Evolutionary conservation across 1,284 basidiomycete genomes (phyloP).

Genomic region (Amylostereum areolatum): DNA sequence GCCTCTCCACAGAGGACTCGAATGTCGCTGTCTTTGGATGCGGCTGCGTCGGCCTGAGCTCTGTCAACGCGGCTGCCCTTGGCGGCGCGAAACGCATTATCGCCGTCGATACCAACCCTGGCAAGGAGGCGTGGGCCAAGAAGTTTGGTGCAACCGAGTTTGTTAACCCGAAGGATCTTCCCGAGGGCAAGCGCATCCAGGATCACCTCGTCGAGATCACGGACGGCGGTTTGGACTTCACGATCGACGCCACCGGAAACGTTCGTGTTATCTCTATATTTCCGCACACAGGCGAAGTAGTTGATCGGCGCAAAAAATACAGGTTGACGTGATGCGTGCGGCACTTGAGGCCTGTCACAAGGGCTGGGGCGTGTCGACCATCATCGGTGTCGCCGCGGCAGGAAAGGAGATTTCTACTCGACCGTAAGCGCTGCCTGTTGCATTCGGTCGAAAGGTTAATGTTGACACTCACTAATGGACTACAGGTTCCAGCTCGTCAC

Average conservation of each 20-base stretch:
- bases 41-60: conserved; percentile 94
- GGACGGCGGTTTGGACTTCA: conserved; percentile 96
- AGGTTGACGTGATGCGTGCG: conserved; percentile 91
- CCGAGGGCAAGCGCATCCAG: conserved; percentile 78
- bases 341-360: conserved; percentile 98
- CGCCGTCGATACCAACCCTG: conserved; percentile 87
- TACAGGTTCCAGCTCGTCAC: conserved; percentile 82
- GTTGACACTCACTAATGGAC: conserved; percentile 1
- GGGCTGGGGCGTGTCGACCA: conserved; percentile 95
- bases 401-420: conserved; percentile 97
- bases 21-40: conserved; percentile 94
- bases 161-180: conserved; percentile 77
- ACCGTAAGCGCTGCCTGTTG: conserved; percentile 57
- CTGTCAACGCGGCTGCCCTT: conserved; percentile 76
- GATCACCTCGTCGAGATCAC: conserved; percentile 90
- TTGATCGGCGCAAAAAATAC: background rate
- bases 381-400: conserved; percentile 95
- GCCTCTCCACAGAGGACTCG: conserved; percentile 56
- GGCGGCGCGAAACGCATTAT: conserved; percentile 87
- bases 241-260: conserved; percentile 96
- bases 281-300: conserved; percentile 1
- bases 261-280: conserved; percentile 33
- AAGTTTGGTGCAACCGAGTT: conserved; percentile 99
- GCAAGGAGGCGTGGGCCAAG: conserved; percentile 83
- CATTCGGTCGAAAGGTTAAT: background rate